Evolutionary conservation across 768 basidiomycete genomes (phyloP).

Genomic region (Rhizopogon vesiculosus): DNA sequence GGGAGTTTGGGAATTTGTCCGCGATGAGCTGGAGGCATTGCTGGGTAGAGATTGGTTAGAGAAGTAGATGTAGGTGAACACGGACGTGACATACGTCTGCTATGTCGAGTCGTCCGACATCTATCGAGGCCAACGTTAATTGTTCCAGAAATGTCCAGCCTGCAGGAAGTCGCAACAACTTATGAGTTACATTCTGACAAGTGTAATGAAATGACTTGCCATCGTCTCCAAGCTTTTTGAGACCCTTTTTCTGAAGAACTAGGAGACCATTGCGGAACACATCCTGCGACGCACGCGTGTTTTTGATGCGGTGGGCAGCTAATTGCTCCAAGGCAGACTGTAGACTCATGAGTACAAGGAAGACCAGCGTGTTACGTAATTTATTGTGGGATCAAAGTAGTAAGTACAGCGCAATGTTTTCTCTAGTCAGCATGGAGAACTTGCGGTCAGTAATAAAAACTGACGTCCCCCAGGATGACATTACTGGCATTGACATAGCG

Average conservation of each 20-base stretch:
- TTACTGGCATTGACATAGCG: too few species aligned
- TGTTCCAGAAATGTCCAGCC: slow-evolving; percentile 84
- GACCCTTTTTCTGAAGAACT: slow-evolving; percentile 44
- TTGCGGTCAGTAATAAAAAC: too few species aligned
- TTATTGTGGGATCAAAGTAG: too few species aligned
- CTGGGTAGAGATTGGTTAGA: slow-evolving; percentile 13
- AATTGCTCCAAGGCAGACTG: slow-evolving; percentile 46
- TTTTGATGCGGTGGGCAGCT: slow-evolving; percentile 48
- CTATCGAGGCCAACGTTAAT: slow-evolving; percentile 70
- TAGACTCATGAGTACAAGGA: slow-evolving; percentile 35
- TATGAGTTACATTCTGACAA: background rate
- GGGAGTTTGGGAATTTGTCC: slow-evolving; percentile 71
- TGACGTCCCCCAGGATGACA: too few species aligned
- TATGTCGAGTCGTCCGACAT: slow-evolving; percentile 65
- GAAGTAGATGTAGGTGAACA: slow-evolving; percentile 1
- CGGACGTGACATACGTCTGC: slow-evolving; percentile 58
- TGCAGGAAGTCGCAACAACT: slow-evolving; percentile 19
- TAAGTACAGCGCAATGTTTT: too few species aligned
- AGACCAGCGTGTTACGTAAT: slow-evolving; percentile 2
- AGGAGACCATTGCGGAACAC: slow-evolving; percentile 48
- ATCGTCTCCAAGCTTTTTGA: slow-evolving; percentile 50
- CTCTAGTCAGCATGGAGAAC: too few species aligned
- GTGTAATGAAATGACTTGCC: slow-evolving; percentile 29
- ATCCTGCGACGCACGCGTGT: slow-evolving; percentile 51
- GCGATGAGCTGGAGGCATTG: slow-evolving; percentile 47